Conservation (phyloP, 495 filamentous ascomycete species). For the Beverwykella pulmonaria region DNA sequence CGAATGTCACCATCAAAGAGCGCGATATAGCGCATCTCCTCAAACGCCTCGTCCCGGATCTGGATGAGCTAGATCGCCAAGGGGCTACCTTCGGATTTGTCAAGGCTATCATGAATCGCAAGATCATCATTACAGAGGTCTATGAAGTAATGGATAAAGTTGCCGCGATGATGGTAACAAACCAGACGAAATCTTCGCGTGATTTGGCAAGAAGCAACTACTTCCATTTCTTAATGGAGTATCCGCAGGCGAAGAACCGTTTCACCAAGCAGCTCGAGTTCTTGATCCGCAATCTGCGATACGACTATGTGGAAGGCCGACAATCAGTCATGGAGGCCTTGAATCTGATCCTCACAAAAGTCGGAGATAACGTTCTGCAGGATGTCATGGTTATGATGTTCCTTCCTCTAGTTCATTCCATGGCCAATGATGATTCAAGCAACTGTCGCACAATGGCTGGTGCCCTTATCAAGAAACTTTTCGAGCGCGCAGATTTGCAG, state of each 20-base stretch:
- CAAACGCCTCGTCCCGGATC: constrained; percentile 78
- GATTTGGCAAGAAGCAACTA: constrained; percentile 87
- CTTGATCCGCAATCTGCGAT: constrained; percentile 86
- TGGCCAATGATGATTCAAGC: constrained; percentile 83
- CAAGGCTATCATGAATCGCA: constrained; percentile 78
- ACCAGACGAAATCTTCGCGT: constrained; percentile 80
- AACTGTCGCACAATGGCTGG: constrained; percentile 85
- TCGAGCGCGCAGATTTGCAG: constrained; percentile 76
- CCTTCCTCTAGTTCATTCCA: constrained; percentile 77
- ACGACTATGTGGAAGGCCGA: constrained; percentile 81
- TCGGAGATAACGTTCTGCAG: constrained; percentile 75
- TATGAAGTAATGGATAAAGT: constrained; percentile 90
- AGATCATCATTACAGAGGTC: constrained; percentile 79
- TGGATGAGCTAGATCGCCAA: constrained; percentile 88
- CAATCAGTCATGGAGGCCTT: constrained; percentile 90
- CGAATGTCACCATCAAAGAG: constrained; percentile 73
- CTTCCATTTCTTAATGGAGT: constrained; percentile 91
- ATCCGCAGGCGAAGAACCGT: constrained; percentile 84
- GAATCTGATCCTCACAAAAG: constrained; percentile 79
- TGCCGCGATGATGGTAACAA: constrained; percentile 93
- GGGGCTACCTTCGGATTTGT: constrained; percentile 93
- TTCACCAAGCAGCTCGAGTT: constrained; percentile 88
- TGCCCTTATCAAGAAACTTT: constrained; percentile 74
- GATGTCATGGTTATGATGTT: constrained; percentile 82
- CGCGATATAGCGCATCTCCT: constrained; percentile 81